A percentile compares a stretch with the other conserved stretches of the same genome.
phyloP scores from a whole-genome alignment of 306 rosid genomes.

The Hippophae tibetana region DNA sequence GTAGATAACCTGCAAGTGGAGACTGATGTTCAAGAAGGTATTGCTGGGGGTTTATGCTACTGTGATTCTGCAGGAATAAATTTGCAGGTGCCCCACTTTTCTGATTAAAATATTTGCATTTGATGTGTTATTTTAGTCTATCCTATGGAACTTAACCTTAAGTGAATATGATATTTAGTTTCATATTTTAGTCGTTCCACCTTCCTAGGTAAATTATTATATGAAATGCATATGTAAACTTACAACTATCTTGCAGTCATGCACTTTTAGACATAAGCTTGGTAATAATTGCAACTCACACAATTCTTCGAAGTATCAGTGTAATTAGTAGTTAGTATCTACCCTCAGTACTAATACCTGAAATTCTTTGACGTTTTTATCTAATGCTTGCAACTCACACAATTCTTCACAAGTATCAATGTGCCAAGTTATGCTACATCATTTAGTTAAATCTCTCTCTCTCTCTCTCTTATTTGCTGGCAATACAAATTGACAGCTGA shows the following conservation, averaged over 20 bases:
- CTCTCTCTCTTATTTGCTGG: too few species aligned
- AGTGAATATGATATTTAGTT: not conserved
- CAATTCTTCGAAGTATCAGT: not conserved
- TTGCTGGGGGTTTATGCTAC: conserved; percentile 70
- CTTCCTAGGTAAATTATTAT: not conserved
- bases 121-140: not conserved
- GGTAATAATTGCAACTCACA: not conserved
- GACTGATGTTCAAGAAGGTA: conserved; percentile 53
- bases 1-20: conserved; percentile 53
- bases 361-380: too few species aligned
- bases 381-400: too few species aligned
- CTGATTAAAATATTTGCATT: not conserved
- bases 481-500: too few species aligned
- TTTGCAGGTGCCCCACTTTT: conserved; percentile 53
- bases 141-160: not conserved
- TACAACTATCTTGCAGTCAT: not conserved
- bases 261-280: too few species aligned
- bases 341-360: too few species aligned
- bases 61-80: conserved; percentile 75
- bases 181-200: not conserved
- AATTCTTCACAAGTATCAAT: too few species aligned
- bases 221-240: not conserved
- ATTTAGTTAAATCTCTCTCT: too few species aligned
- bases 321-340: too few species aligned
- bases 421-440: too few species aligned